phyloP scores from a whole-genome alignment of 2,329 filamentous ascomycete species.

The Huntiella savannae region DNA sequence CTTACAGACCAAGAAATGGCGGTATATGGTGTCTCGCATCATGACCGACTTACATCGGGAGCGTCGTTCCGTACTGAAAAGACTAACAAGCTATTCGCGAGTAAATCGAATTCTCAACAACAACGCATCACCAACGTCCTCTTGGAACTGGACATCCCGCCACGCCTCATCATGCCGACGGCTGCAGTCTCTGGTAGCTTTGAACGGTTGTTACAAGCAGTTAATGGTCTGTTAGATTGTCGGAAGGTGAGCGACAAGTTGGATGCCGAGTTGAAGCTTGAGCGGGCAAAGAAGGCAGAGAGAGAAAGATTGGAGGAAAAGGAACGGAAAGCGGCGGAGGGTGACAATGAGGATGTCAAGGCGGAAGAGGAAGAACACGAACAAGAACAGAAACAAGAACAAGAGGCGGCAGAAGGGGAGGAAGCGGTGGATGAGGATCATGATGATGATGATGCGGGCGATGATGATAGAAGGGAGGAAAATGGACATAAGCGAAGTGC shows the following conservation, averaged over 20 bases:
- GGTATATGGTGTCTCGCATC: constrained; percentile 66
- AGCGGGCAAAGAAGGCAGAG: constrained; percentile 37
- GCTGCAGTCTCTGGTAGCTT: constrained; percentile 51
- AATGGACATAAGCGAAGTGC: constrained; percentile 55
- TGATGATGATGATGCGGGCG: constrained; percentile 13
- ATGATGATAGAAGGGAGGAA: constrained; percentile 16
- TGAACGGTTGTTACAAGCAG: constrained; percentile 48
- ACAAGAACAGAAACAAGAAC: not conserved
- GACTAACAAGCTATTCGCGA: constrained; percentile 58
- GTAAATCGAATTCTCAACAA: constrained; percentile 59
- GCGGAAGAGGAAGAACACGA: not conserved
- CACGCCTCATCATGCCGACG: constrained; percentile 55
- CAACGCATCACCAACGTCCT: constrained; percentile 55
- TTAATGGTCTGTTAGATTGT: constrained; percentile 51
- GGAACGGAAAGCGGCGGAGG: constrained; percentile 7
- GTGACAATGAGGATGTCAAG: constrained; percentile 2
- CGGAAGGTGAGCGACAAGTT: constrained; percentile 60
- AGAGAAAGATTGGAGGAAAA: constrained; percentile 23
- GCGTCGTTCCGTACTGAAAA: constrained; percentile 79
- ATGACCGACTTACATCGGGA: constrained; percentile 69
- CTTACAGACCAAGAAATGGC: constrained; percentile 58
- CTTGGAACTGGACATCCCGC: constrained; percentile 50
- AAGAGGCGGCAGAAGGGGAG: constrained; percentile 13
- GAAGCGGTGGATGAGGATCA: constrained; percentile 18
- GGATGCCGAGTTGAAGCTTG: constrained; percentile 47